Base-by-base conservation (phyloP, 106 monocot species). In the Dactylorhiza incarnata region DNA sequence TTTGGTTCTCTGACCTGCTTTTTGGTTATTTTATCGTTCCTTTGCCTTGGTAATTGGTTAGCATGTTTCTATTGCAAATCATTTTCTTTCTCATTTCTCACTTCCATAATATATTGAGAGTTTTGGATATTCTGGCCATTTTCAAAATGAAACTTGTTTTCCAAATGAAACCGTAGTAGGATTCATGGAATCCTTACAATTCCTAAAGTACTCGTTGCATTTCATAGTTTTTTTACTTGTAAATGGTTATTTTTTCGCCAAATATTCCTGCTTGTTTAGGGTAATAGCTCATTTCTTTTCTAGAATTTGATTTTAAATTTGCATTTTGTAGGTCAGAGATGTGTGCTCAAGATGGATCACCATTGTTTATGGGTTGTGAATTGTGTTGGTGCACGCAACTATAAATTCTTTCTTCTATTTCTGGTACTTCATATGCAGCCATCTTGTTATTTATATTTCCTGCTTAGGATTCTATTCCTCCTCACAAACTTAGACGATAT, bases 321-420 rank as follows among this genome's bases (percentile, higher is more conserved):
- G 6, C 20, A n/a, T 67, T 11, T 79, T 86, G 75, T 80, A 96
- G 95, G 95, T 89, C 87, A 93, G 76, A 88, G 82, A 85, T 96
- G 95, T 78, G 89, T 93, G 56, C 95, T 96, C 45, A 96, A 93
- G 82, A 96, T 96, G 95, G 95, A 96, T 80, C 95, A 96, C 76
- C 95, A 96, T 79, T 96, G 95, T 66, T 78, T 96, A 58, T 96
- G 95, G 93, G 90, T 96, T 78, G 95, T 96, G 25, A 93, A 96
- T 65, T 93, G 93, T 79, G 93, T 96, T 74, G 95, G 95, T 12
- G 95, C 93, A 68, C 82, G 83, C 49, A 96, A 93, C 77, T 93
- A 96, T 73, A 93, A 96, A 73, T 91, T 79, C 75, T 93, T 96
- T 84, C 88, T 92, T 79, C 89, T 96, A 84, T 96, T 96, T 75